phyloP scores from a whole-genome alignment of 2,329 filamentous ascomycete species.

The Aspergillus flavus region DNA sequence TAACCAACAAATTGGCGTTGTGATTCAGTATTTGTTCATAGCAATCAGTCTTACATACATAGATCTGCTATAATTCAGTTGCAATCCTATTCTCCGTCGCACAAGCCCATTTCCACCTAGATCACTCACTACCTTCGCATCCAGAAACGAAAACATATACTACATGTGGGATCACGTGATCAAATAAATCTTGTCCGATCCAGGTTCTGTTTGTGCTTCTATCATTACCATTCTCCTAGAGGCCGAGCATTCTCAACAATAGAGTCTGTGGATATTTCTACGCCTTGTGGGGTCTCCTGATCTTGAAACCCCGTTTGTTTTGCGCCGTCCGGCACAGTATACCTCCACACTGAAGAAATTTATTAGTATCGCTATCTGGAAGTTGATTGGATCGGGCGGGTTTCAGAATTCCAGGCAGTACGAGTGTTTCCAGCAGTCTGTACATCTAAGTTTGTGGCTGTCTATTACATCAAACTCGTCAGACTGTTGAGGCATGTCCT shows the following conservation, averaged over 20 bases:
- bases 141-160: background rate
- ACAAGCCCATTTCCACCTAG: background rate
- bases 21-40: conserved; percentile 17
- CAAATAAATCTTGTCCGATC: conserved; percentile 11
- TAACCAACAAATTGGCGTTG: conserved; percentile 21
- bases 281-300: too few species aligned
- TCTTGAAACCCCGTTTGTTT: background rate
- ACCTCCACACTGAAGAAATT: conserved; percentile 1
- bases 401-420: background rate
- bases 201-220: background rate
- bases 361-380: background rate
- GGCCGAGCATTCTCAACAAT: background rate
- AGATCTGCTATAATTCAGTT: conserved; percentile 9
- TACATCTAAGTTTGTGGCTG: background rate
- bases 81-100: background rate
- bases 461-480: background rate
- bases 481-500: conserved; percentile 30
- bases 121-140: too few species aligned
- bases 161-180: conserved; percentile 14
- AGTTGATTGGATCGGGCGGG: background rate
- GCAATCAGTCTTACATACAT: conserved; percentile 15
- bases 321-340: background rate
- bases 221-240: background rate
- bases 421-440: background rate
- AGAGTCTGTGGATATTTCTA: background rate